Base-by-base conservation (phyloP, 2,329 filamentous ascomycete species). In the Colletotrichum sp. region DNA sequence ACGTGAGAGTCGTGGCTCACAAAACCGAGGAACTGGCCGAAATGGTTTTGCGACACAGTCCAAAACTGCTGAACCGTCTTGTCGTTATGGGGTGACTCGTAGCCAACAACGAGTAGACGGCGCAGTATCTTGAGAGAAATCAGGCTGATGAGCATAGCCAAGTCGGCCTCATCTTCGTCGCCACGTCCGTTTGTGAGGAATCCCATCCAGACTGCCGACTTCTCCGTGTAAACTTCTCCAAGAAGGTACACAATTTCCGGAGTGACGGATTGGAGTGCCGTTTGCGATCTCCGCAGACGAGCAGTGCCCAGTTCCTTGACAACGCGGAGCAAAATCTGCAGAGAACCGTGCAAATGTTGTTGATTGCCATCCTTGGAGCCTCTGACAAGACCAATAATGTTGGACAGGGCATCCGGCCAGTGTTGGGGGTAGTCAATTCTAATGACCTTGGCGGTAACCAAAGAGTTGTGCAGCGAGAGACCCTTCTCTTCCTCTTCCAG, bases 241-340 rank as follows among this genome's bases (percentile, higher is more conserved):
- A 98, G 87, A 5, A 97, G 87, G 79, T 94, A 93, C n/a, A 98
- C 91, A 27, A 98, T 91, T 82, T 98, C 95, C 0, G 96, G 95
- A 0, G 96, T 92, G 34, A 95, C 90, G 2, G 92, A 91, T 79
- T 97, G 94, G 18, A 99, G 87, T 48, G 92, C 94, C 2, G 93
- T 92, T 80, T 96, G 93, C 0, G 94, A 96, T 78, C 91, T 92
- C 71, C 93, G 90, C 64, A 98, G 85, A 58, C 95, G 90, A 4
- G 94, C 96, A 0, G 94, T 96, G 1, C 94, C 93, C 8, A 98
- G 88, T 83, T 98, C 97, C 85, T 98, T 99, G 81, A 98, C 93
- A 32, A 98, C 92, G 64, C 96, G 94, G 16, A 98, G 88, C 13
- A 98, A 87, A 15, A 98, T 92, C 68, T 95, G 89, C 58, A 98